Base-by-base conservation (phyloP, 2,329 filamentous ascomycete species). In the Colletotrichum cuscutae region DNA sequence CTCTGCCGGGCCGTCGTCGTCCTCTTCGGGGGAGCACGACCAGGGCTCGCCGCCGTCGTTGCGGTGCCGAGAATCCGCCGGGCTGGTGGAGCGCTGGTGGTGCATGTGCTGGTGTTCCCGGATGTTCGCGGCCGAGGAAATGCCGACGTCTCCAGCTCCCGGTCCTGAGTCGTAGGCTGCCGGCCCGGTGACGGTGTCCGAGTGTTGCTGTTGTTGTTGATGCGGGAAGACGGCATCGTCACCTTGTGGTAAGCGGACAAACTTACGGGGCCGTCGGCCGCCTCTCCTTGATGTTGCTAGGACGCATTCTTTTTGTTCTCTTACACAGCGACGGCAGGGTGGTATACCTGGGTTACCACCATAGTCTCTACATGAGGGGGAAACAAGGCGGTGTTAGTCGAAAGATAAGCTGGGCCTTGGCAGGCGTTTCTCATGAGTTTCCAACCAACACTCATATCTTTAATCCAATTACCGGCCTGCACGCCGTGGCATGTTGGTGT, bases 231-330 rank as follows among this genome's bases (percentile, higher is more conserved):
- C 64, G 9, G 32, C 59, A 7, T 72, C 69, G 9, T 64, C 68
- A 11, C 22, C 26, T 28, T 42, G 30, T 24, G 72, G 64, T 1
- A 72, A 46, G 2, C 60, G 64, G 28, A 68, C 68, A n/a, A 60
- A 65, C 60, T 72, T 74, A 37, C 72, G 42, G 69, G 82, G 77
- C 37, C 82, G 79, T 42, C 81, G 79, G 15, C 83, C 82, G 13
- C 83, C 82, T 19, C 83, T 79, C 35, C 79, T 78, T 12, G 83
- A 85, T 5, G 81, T 83, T n/a, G 82, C 82, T 35, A 85, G 77
- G 15, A 84, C 77, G 63, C 83, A 85, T 70, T 84, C 79, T 52
- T 80, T 79, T 62, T 80, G 74, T 59, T 83, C 80, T 58, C 83
- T 80, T 57, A 81, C 76, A 65, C 83, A 85, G 64, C 82, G 77